Evolutionary conservation across 75 land plant species (phyloP), one percentile per base, ranked within the genome.

Genomic region (Isoetes taiwanensis): DNA sequence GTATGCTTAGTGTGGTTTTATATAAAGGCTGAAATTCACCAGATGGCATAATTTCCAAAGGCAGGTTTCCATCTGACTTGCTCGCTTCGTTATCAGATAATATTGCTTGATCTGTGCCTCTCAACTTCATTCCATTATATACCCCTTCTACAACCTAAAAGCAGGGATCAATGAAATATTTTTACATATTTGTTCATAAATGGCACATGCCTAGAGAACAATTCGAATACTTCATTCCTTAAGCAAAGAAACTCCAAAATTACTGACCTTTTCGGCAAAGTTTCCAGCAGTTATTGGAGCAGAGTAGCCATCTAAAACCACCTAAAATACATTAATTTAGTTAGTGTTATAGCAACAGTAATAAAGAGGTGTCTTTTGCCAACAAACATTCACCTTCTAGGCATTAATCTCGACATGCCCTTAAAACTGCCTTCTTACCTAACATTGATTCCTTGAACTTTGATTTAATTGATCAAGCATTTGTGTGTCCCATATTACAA

Each of bases 261-360:
- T 33, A 73, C 81, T 75, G 77, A 88, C 87, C 94, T 85, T 73
- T 61, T 87, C 91, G 40, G 89, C 94, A 54, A 91, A 83, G 61
- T 91, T 91, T 56, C 97, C 97, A 30, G 97, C 70, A n/a, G 97
- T 91, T 9, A 91, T 41, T 29, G 97, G 97, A 33, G 97, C 88
- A 23, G 97, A 91, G 76, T 78, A 91, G 53, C 97, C 97, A 71
- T 91, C 97, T 54, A 91, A 26, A 43, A 79, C 85, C 56, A 88
- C 78, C 95, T 88, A 75, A 19, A 41, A 3, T 28, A 11, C 14
- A 20, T 0, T 24, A n/a, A n/a, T n/a, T n/a, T n/a, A n/a, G n/a
- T n/a, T n/a, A n/a, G n/a, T n/a, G n/a, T n/a, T n/a, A n/a, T n/a
- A n/a, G n/a, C n/a, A n/a, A n/a, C n/a, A n/a, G n/a, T n/a, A n/a